These are phyloP conservation scores for Chytriomyces sp. DNA, from an alignment of 192 early-diverging fungal genomes.

Conservation along the genomic window DNA sequence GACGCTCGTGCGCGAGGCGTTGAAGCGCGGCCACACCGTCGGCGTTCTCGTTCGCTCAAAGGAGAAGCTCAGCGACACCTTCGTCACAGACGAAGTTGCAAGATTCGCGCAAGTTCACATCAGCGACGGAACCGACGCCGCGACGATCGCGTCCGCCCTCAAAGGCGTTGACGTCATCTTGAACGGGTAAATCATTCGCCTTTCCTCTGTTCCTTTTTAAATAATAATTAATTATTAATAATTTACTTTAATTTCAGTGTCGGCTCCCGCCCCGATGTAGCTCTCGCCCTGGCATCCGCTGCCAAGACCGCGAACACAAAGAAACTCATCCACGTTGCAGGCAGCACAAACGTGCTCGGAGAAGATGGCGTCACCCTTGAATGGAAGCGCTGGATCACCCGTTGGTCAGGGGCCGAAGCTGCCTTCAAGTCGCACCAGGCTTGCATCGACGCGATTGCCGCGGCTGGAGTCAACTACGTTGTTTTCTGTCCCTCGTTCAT, in stretches of 20 bases:
- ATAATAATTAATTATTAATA: too few relatives aligned
- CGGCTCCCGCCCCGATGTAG: conserved; percentile 1
- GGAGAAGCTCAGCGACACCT: conserved; percentile 1
- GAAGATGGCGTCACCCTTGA: conserved; percentile 12
- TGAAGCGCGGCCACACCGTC: conserved; percentile 21
- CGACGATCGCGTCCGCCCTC: background rate
- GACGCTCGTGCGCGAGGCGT: conserved; percentile 5
- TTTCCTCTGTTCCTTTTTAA: too few relatives aligned
- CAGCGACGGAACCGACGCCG: background rate
- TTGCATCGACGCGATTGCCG: conserved; percentile 21
- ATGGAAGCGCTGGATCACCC: background rate
- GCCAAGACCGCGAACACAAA: background rate
- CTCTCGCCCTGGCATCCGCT: background rate
- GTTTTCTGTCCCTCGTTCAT: conserved; percentile 25
- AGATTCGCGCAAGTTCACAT: background rate
- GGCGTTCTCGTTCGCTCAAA: conserved; percentile 11
- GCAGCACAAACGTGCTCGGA: conserved; percentile 17
- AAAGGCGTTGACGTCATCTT: conserved; percentile 5
- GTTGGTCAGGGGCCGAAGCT: conserved; percentile 14
- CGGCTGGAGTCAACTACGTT: conserved; percentile 16
- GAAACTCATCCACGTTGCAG: conserved; percentile 28
- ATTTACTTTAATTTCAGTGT: too few relatives aligned
- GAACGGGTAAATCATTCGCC: too few relatives aligned
- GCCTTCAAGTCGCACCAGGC: conserved; percentile 16
- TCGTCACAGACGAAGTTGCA: background rate